Base-by-base conservation (phyloP, 371 early-diverging fungal genomes). In the Actinomortierella ambigua region DNA sequence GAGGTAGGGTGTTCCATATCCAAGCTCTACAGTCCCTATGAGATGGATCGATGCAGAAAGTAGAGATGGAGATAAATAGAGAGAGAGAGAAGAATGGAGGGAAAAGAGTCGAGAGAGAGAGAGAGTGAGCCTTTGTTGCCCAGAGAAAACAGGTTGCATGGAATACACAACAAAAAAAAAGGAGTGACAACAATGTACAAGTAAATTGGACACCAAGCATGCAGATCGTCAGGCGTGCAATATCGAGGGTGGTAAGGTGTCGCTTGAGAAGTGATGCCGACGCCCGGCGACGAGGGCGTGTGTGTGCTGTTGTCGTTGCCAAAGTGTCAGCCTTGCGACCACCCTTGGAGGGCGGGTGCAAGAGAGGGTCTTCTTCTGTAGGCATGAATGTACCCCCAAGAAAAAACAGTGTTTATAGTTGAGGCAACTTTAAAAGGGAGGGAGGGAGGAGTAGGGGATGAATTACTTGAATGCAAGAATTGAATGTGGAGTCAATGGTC, bases 1-100 rank as follows among this genome's bases (percentile, higher is more conserved):
- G 14, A 94, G 70, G 63, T 89, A 91, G 2, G 92, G 92, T 23
- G 93, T 92, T n/a, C 94, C 94, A 61, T 88, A 88, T 9, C 88
- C 86, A 20, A 62, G 29, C 27, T 63, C 47, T 9, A 65, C 59
- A 17, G 68, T 49, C 59, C 60, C 63, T 63, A 34, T 43, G 34
- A 44, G 28, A 15, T 44, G 18, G 9, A 3, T 23, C 22, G 34
- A 9, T 23, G 14, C 15, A 26, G n/a, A 15, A 34, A 22, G 11
- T 81, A 65, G 26, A 52, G 43, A 56, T 52, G 18, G 28, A 9
- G 39, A 26, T 1, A 42, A 17, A 22, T 22, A 20, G 24, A 22
- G 29, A 29, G 20, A 26, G 47, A 20, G 14, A 50, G 23, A 54
- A 55, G 42, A 47, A n/a, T 52, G 43, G 52, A 50, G 14, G 18